These are phyloP conservation scores for Omphalea diandra DNA, from an alignment of 441 rosid genomes.

Conservation along the genomic window DNA sequence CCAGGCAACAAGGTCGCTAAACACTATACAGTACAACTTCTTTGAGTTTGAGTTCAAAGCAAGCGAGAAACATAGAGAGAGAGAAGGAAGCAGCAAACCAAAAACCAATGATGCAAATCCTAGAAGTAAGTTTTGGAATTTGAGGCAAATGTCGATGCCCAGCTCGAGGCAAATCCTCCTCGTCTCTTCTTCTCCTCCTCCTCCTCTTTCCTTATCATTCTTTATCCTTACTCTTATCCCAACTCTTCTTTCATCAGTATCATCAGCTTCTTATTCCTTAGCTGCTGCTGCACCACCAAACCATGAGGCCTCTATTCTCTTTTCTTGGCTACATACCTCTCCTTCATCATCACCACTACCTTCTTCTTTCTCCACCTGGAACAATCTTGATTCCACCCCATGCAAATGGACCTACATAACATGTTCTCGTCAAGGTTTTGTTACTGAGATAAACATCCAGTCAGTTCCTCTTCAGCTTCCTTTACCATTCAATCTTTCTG, in stretches of 20 bases:
- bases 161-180: slow-evolving; percentile 49
- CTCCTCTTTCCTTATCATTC: slow-evolving; percentile 22
- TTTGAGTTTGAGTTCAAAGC: slow-evolving; percentile 55
- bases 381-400: slow-evolving; percentile 54
- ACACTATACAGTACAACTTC: slow-evolving; percentile 24
- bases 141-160: slow-evolving; percentile 82
- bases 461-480: slow-evolving; percentile 59
- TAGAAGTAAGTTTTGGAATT: slow-evolving; percentile 69
- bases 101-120: slow-evolving; percentile 65
- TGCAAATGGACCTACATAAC: slow-evolving; percentile 80
- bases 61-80: slow-evolving; percentile 50
- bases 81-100: too few relatives aligned
- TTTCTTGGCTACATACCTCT: slow-evolving; percentile 79
- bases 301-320: slow-evolving; percentile 61
- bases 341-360: slow-evolving; percentile 38
- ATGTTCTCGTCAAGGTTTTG: slow-evolving; percentile 67
- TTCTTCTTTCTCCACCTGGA: slow-evolving; percentile 63
- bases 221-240: slow-evolving; percentile 14
- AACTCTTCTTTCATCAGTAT: slow-evolving; percentile 27
- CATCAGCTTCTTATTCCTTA: slow-evolving; percentile 22
- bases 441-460: slow-evolving; percentile 61
- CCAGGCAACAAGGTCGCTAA: slow-evolving; percentile 15
- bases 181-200: slow-evolving; percentile 31
- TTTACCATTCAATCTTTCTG: slow-evolving; percentile 53
- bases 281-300: slow-evolving; percentile 40